Percentiles rank a stretch among this genome's conserved stretches.
These are phyloP conservation scores for Ogataea parapolymorpha DNA, from an alignment of 805 yeast species.

Conservation along the genomic window DNA sequence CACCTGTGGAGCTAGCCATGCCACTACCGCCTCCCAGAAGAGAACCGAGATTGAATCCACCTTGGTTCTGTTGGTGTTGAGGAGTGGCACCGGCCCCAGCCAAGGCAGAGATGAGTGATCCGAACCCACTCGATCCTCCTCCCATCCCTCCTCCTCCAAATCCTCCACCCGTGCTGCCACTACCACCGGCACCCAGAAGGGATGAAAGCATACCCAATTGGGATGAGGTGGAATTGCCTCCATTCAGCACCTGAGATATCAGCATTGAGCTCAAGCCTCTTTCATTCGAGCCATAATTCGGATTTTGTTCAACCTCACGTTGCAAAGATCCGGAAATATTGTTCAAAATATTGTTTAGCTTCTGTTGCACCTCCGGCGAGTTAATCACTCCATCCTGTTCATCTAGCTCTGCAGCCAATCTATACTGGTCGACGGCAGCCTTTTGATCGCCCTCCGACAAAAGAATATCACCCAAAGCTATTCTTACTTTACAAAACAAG, in stretches of 20 bases:
- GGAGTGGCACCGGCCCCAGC: slow-evolving; percentile 26
- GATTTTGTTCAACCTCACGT: slow-evolving; percentile 21
- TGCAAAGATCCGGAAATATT: slow-evolving; percentile 24
- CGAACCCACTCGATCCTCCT: slow-evolving; percentile 19
- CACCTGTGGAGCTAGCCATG: slow-evolving; percentile 6
- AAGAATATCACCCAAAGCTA: slow-evolving; percentile 28
- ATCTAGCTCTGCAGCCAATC: slow-evolving; percentile 31
- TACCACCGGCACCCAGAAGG: slow-evolving; percentile 19
- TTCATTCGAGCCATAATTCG: slow-evolving; percentile 25
- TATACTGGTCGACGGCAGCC: slow-evolving; percentile 29
- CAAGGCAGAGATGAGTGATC: slow-evolving; percentile 25
- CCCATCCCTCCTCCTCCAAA: slow-evolving; percentile 1
- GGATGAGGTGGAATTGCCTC: slow-evolving; percentile 25
- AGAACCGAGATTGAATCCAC: slow-evolving; percentile 29
- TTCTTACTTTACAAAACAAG: slow-evolving; percentile 24
- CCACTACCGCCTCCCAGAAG: slow-evolving; percentile 19
- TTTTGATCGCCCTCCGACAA: slow-evolving; percentile 22
- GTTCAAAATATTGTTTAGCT: slow-evolving; percentile 22
- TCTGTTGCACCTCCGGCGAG: slow-evolving; percentile 31
- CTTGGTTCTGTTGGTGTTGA: slow-evolving; percentile 20
- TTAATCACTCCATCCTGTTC: slow-evolving; percentile 32
- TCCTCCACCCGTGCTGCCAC: neutral
- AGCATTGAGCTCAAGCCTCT: slow-evolving; percentile 29
- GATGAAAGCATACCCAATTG: slow-evolving; percentile 27
- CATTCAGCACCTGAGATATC: slow-evolving; percentile 26